Percentiles rank a stretch among this genome's conserved stretches.
These are phyloP conservation scores for Penicillium sp. DNA, from an alignment of 2,329 filamentous ascomycete genomes.

Conservation along the genomic window DNA sequence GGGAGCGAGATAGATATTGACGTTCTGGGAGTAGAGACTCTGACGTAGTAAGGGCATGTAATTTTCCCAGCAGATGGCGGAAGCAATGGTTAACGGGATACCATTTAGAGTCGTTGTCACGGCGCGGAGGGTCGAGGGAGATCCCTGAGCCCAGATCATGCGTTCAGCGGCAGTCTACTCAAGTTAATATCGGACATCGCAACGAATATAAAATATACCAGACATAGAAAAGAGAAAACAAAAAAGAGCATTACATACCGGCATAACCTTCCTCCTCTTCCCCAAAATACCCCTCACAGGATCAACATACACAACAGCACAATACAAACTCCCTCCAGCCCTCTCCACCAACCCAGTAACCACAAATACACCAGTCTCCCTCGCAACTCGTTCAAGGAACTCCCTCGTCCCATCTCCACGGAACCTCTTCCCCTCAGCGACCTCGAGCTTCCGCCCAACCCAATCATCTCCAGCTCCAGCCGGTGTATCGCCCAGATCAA, in stretches of 20 bases:
- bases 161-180: background rate
- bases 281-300: constrained; percentile 68
- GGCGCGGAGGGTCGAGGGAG: constrained; percentile 71
- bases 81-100: constrained; percentile 71
- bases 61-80: constrained; percentile 94
- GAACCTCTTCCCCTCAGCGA: background rate
- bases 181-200: background rate
- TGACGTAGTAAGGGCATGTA: constrained; percentile 89
- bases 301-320: constrained; percentile 75
- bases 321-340: constrained; percentile 77
- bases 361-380: constrained; percentile 58
- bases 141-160: constrained; percentile 47
- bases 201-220: background rate
- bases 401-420: background rate
- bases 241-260: constrained; percentile 49
- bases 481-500: constrained; percentile 2
- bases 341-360: constrained; percentile 78
- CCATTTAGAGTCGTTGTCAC: constrained; percentile 75
- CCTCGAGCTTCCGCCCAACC: background rate
- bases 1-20: constrained; percentile 85
- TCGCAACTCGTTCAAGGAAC: background rate
- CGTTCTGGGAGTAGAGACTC: constrained; percentile 78
- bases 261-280: constrained; percentile 89
- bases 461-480: background rate
- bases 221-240: background rate